Evolutionary conservation across 306 rosid species (phyloP).

Genomic region (Inga leiocalycina): DNA sequence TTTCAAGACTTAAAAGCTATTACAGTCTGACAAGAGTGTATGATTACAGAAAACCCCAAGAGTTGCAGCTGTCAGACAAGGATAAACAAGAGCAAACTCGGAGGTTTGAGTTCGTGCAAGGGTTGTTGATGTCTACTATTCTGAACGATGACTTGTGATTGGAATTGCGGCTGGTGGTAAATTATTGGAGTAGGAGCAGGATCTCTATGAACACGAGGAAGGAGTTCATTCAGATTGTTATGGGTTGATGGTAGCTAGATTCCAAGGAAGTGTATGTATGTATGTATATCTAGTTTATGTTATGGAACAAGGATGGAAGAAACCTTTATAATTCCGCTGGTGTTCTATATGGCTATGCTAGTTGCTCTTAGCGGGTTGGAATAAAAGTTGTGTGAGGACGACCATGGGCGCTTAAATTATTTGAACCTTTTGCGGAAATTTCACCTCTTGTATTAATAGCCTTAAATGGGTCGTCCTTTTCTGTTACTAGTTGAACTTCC

Average conservation of each 20-base stretch:
- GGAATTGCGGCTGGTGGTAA: slow-evolving; percentile 25
- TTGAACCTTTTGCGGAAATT: background rate
- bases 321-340: slow-evolving; percentile 22
- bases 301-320: slow-evolving; percentile 50
- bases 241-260: slow-evolving; percentile 50
- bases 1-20: background rate
- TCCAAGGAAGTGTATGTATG: slow-evolving; percentile 36
- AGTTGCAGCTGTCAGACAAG: slow-evolving; percentile 50
- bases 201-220: slow-evolving; percentile 35
- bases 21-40: slow-evolving; percentile 30
- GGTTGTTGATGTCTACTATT: slow-evolving; percentile 76
- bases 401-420: background rate
- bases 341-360: slow-evolving; percentile 19
- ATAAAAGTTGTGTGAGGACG: slow-evolving; percentile 28
- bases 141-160: slow-evolving; percentile 62
- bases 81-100: slow-evolving; percentile 74
- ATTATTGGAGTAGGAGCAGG: slow-evolving; percentile 36
- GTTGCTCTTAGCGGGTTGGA: slow-evolving; percentile 24
- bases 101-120: slow-evolving; percentile 77
- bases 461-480: background rate
- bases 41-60: slow-evolving; percentile 57
- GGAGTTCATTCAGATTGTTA: slow-evolving; percentile 35
- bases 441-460: background rate
- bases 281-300: slow-evolving; percentile 1
- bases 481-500: background rate